phyloP scores from a whole-genome alignment of 1,284 basidiomycete genomes.

The Heterobasidion occidentale region DNA sequence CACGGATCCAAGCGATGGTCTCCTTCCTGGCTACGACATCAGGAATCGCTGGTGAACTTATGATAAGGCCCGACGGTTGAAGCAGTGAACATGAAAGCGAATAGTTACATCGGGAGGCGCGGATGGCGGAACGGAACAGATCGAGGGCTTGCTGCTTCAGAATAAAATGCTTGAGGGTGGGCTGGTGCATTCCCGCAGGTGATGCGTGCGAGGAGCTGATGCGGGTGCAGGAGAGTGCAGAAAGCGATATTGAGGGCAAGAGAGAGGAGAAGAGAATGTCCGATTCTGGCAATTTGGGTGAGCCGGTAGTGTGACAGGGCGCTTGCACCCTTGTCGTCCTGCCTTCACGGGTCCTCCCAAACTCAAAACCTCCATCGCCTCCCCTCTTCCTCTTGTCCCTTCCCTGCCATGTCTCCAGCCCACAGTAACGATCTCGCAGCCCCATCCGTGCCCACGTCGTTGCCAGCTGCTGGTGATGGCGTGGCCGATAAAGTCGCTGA shows the following conservation, averaged over 20 bases:
- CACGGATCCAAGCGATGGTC: slow-evolving; percentile 63
- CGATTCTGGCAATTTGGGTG: neutral
- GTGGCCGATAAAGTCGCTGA: slow-evolving; percentile 22
- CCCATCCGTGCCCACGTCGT: slow-evolving; percentile 6
- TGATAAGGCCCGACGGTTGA: slow-evolving; percentile 6
- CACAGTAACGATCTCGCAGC: slow-evolving; percentile 8
- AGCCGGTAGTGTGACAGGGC: slow-evolving; percentile 3
- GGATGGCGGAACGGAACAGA: slow-evolving; percentile 58
- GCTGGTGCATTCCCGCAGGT: neutral
- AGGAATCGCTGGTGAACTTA: slow-evolving; percentile 43
- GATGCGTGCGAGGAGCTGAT: no score
- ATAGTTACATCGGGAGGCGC: slow-evolving; percentile 57
- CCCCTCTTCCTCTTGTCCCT: slow-evolving; percentile 1
- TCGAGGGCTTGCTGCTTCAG: slow-evolving; percentile 50
- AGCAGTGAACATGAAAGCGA: slow-evolving; percentile 4
- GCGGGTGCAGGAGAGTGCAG: no score
- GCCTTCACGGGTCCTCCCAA: neutral
- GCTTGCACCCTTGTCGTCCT: neutral
- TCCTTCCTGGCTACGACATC: slow-evolving; percentile 52
- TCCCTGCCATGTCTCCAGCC: slow-evolving; percentile 4
- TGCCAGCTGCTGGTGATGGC: slow-evolving; percentile 11
- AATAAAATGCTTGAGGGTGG: slow-evolving; percentile 67
- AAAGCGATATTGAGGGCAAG: no score
- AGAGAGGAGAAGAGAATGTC: neutral
- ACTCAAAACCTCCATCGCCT: neutral